These are phyloP conservation scores for Avena atlantica DNA, from an alignment of 176 grass and related monocot genomes.

Conservation along the genomic window DNA sequence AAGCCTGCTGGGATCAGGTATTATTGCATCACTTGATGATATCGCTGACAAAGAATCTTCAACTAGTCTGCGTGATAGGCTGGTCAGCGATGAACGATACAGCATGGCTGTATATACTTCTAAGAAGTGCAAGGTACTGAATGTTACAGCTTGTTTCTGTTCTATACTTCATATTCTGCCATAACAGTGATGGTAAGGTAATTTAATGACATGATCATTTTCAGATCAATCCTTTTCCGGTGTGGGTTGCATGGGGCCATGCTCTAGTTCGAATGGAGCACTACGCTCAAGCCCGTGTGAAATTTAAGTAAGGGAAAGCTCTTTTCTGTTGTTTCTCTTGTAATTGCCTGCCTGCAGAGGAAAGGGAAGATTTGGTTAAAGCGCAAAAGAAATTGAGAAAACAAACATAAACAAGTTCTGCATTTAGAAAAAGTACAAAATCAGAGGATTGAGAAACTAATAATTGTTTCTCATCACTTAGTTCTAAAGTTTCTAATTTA, in stretches of 20 bases:
- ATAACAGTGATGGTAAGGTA: slow-evolving; percentile 5
- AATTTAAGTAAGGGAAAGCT: slow-evolving; percentile 83
- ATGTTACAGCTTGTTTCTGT: slow-evolving; percentile 28
- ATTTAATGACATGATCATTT: slow-evolving; percentile 44
- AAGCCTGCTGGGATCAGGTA: slow-evolving; percentile 92
- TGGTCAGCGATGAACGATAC: slow-evolving; percentile 80
- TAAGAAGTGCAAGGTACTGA: slow-evolving; percentile 96
- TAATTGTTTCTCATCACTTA: slow-evolving; percentile 27
- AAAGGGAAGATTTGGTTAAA: background rate
- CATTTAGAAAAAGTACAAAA: slow-evolving; percentile 23
- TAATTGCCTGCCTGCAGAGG: background rate
- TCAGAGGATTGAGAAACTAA: background rate
- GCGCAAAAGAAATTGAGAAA: slow-evolving; percentile 11
- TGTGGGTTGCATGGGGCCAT: slow-evolving; percentile 98
- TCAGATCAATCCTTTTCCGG: slow-evolving; percentile 90
- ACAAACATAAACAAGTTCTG: slow-evolving; percentile 14
- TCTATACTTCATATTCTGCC: slow-evolving; percentile 36
- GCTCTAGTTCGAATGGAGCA: slow-evolving; percentile 95
- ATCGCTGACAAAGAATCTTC: slow-evolving; percentile 91
- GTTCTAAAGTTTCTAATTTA: slow-evolving; percentile 25
- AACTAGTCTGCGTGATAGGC: slow-evolving; percentile 73
- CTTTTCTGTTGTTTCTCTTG: slow-evolving; percentile 34
- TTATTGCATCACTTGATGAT: slow-evolving; percentile 92
- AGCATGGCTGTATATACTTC: slow-evolving; percentile 99
- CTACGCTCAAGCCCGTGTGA: slow-evolving; percentile 97